These are phyloP conservation scores for Pseudogymnoascus sp. DNA, from an alignment of 2,329 filamentous ascomycete species.

Conservation along the genomic window DNA sequence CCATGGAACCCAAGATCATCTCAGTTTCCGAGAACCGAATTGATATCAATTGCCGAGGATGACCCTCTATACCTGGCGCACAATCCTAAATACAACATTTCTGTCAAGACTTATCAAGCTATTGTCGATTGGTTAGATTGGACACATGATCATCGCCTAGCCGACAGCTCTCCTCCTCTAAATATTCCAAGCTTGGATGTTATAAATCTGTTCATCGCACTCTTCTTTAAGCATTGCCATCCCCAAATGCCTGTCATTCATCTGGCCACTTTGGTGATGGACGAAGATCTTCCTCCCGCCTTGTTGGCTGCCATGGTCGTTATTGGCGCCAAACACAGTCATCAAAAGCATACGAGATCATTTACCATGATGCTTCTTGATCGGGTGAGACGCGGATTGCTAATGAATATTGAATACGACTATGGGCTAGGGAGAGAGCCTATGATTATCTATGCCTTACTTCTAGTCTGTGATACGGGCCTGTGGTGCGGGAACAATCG, in stretches of 20 bases:
- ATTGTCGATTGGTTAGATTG: conserved; percentile 6
- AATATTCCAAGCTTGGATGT: conserved; percentile 18
- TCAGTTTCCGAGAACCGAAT: conserved; percentile 16
- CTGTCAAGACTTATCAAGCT: conserved; percentile 16
- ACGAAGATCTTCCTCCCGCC: conserved; percentile 20
- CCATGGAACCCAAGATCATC: conserved; percentile 18
- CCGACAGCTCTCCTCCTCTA: neutral
- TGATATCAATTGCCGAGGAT: conserved; percentile 15
- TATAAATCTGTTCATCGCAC: conserved; percentile 21
- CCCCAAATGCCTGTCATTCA: conserved; percentile 23
- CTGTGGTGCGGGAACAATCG: conserved; percentile 24
- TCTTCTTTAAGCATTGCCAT: conserved; percentile 23
- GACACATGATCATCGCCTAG: neutral
- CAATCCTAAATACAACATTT: conserved; percentile 20
- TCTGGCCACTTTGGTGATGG: conserved; percentile 20
- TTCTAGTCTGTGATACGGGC: conserved; percentile 20
- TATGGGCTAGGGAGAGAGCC: conserved; percentile 19
- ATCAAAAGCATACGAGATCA: conserved; percentile 19
- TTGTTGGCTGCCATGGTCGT: conserved; percentile 20
- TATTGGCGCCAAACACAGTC: conserved; percentile 21
- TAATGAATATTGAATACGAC: conserved; percentile 18
- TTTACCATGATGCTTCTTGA: conserved; percentile 22
- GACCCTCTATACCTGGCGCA: conserved; percentile 18
- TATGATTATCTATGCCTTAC: conserved; percentile 22
- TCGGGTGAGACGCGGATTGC: conserved; percentile 21